These are phyloP conservation scores for Rhodotorula babjevae DNA, from an alignment of 768 basidiomycete genomes.

Conservation along the genomic window DNA sequence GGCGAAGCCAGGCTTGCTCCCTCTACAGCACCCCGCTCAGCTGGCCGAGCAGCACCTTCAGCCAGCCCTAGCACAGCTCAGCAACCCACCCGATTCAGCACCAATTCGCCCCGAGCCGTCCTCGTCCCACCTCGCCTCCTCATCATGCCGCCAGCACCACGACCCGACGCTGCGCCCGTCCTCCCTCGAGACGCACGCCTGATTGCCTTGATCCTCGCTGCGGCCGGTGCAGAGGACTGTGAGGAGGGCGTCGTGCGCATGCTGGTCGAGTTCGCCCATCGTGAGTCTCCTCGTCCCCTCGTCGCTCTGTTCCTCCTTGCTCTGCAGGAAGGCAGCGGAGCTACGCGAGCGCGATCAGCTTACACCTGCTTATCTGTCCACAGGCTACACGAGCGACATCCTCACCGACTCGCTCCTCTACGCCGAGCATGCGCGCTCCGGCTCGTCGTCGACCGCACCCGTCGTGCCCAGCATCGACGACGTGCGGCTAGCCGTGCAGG, in stretches of 20 bases:
- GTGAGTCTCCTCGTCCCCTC: slow-evolving; percentile 40
- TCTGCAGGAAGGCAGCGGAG: too few relatives aligned
- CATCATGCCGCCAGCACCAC: not conserved
- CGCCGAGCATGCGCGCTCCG: slow-evolving; percentile 48
- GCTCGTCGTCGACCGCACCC: slow-evolving; percentile 40
- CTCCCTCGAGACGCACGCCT: slow-evolving; percentile 50
- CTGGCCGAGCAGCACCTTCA: not conserved
- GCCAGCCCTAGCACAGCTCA: not conserved
- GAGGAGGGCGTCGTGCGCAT: slow-evolving; percentile 51
- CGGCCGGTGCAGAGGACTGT: slow-evolving; percentile 49
- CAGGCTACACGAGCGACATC: slow-evolving; percentile 52
- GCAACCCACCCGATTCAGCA: not conserved
- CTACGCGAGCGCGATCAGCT: too few relatives aligned
- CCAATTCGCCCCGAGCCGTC: too few relatives aligned
- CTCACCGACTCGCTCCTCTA: slow-evolving; percentile 47
- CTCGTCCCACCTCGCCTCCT: not conserved
- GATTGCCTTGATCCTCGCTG: slow-evolving; percentile 50
- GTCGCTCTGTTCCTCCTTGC: too few relatives aligned
- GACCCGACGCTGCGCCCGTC: slow-evolving; percentile 2
- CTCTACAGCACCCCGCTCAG: too few relatives aligned
- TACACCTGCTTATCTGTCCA: not conserved
- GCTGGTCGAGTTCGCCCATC: slow-evolving; percentile 51
- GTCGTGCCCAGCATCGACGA: slow-evolving; percentile 43
- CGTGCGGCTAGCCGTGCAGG: slow-evolving; percentile 49
- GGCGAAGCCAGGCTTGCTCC: too few relatives aligned